Base-by-base conservation (phyloP, 2,329 filamentous ascomycete genomes). In the Aspergillus viridinutans region DNA sequence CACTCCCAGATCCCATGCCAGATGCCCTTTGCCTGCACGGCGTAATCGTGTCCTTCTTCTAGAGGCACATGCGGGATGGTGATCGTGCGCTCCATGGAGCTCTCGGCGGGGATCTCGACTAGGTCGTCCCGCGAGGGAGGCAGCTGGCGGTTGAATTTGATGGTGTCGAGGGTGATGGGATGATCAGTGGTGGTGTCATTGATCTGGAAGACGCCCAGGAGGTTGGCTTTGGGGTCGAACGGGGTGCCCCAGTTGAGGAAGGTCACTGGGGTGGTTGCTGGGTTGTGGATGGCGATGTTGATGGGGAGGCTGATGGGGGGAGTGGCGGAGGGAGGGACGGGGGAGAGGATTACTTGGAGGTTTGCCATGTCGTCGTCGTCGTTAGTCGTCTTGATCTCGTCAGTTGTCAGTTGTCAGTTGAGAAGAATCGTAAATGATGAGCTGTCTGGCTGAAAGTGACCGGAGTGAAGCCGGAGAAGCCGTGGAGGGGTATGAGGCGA, bases 181-280 rank as follows among this genome's bases (percentile, higher is more conserved):
- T 61, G 50, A 23, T 63, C 60, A 7, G 57, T 60, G 17, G 59
- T 58, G 32, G 56, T 59, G 51, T 74, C 69, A 35, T 54, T 60
- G 6, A 72, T 54, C 12, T 66, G 55, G 48, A 73, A 73, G 17
- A 73, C 53, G 6, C 70, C 67, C n/a, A 73, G 61, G 5, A 68
- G 54, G 21, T 61, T 61, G 5, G 72, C 72, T 6, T 59, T 61
- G 6, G 64, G 58, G 52, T 76, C 75, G 3, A 77, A 62, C 1
- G 73, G 74, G 4, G 66, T 73, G 3, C 65, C 68, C 74, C 74
- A 78, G 58, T 61, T 67, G 3, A 78, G 61, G 4, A 77, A 47
- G 0, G 69, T 76, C 14, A 75, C 54, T 14, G 68, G 54, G 2
- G 63, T 50, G 4, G 64, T 50, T 0, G 67, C 64, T 1, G 61